Evolutionary conservation across 768 basidiomycete genomes (phyloP), one percentile per base, ranked within the genome.

Genomic region (Naematelia aurantialba): DNA sequence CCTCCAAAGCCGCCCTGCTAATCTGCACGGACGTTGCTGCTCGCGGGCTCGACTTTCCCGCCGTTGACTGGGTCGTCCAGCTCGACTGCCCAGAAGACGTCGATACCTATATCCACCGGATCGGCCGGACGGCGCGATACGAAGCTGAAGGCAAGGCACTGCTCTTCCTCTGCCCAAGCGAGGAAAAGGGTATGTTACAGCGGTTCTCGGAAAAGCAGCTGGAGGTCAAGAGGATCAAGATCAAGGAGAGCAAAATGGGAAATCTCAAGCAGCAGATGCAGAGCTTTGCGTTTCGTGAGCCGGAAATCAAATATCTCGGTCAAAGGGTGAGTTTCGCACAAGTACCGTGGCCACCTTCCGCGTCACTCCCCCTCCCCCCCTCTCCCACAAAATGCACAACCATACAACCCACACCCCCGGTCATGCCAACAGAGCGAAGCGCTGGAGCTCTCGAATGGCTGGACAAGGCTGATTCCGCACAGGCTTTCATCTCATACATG

Each of bases 1-100:
- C 84, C 1, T 86, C 86, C 46, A 85, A 86, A 65, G 85, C 92
- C 66, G 87, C 91, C 1, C 84, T 94, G 4, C 81, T 98, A 21
- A 87, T 99, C 68, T 92, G 93, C 17, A 99, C 94, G 11, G 94
- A 99, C 73, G 87, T 99, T 60, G 94, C 94, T 31, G 91, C 94
- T 3, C 86, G 94, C 58, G 94, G 94, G 1, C 81, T 98, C 57
- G 94, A 99, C 78, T 99, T 99, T 78, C 94, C 96, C 3, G 83
- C 89, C 0, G 87, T 99, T 21, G 90, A 96, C 76, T 98, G 94
- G 94, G 94, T 99, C 1, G 73, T 99, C 26, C 94, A 99, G 74
- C 79, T 92, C 12, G 94, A 99, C 76, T 90, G 89, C 2, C 94
- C 94, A 0, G 94, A 99, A 78, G 94, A 99, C 70, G 91, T 88